phyloP scores from a whole-genome alignment of 108 stramenopile species.

The Schizochytrium sp. region DNA sequence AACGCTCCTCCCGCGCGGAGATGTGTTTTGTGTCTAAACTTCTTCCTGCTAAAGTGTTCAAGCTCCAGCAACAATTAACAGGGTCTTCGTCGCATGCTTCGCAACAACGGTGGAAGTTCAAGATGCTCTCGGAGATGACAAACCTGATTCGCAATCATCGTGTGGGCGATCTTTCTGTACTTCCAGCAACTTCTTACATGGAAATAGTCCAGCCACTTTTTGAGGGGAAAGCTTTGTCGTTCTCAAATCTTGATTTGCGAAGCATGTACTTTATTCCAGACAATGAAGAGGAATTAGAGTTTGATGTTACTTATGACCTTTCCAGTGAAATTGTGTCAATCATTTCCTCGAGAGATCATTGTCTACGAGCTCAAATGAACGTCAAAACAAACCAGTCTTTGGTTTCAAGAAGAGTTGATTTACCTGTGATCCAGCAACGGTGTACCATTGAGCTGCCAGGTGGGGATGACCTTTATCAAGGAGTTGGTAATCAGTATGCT shows the following conservation, averaged over 20 bases:
- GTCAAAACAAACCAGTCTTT: not conserved
- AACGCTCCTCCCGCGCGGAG: not conserved
- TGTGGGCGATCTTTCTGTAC: not conserved
- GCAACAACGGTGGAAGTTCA: not conserved
- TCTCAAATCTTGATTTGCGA: not conserved
- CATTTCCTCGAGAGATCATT: not conserved
- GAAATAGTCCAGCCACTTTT: conserved; percentile 48
- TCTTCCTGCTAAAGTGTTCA: not conserved
- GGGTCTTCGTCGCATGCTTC: not conserved
- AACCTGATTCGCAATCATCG: conserved; percentile 32
- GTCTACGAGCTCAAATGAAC: not conserved
- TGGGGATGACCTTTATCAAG: not conserved
- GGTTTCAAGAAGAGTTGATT: not conserved
- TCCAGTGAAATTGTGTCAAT: not conserved
- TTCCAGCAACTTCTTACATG: conserved; percentile 59
- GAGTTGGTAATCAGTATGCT: not conserved
- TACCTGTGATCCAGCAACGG: not conserved
- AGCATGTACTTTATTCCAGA: conserved; percentile 13
- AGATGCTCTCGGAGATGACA: not conserved
- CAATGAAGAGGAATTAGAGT: not conserved
- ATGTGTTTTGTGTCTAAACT: not conserved
- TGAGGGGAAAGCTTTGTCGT: not conserved
- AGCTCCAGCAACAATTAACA: not conserved
- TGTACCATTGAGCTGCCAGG: not conserved
- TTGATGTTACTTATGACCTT: not conserved